Percentiles rank a stretch among this genome's conserved stretches.
phyloP scores from a whole-genome alignment of 1,284 basidiomycete genomes.

The Sanghuangporus sanghuang region DNA sequence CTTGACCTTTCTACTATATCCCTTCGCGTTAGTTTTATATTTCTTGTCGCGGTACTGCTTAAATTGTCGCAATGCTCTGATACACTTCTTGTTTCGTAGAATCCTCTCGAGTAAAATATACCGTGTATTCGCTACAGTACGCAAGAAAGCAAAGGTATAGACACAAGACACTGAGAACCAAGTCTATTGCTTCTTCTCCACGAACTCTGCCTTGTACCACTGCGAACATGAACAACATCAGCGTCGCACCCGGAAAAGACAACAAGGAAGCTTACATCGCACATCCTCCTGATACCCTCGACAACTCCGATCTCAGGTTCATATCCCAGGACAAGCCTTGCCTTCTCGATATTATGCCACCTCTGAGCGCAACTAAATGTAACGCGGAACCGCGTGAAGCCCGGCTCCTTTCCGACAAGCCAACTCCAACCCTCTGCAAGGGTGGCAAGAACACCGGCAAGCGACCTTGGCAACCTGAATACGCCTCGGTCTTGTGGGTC shows the following conservation, averaged over 20 bases:
- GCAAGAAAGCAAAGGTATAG: not conserved
- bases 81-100: not conserved
- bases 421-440: conserved; percentile 74
- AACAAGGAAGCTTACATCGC: conserved; percentile 49
- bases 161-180: not conserved
- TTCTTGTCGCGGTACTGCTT: not conserved
- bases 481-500: conserved; percentile 37
- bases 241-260: not conserved
- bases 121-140: not conserved
- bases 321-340: conserved; percentile 87
- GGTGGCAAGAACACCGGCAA: conserved; percentile 70
- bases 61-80: no score
- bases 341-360: conserved; percentile 96
- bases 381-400: conserved; percentile 88
- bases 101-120: not conserved
- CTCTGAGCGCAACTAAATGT: conserved; percentile 69
- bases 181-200: conserved; percentile 13
- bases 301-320: conserved; percentile 87
- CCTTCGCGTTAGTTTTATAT: not conserved
- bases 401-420: conserved; percentile 77
- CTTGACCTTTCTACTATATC: not conserved
- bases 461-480: conserved; percentile 54
- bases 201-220: conserved; percentile 41
- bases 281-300: conserved; percentile 80
- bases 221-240: conserved; percentile 20